Base-by-base conservation (phyloP, 371 early-diverging fungal species). In the Umbelopsis sp. region DNA sequence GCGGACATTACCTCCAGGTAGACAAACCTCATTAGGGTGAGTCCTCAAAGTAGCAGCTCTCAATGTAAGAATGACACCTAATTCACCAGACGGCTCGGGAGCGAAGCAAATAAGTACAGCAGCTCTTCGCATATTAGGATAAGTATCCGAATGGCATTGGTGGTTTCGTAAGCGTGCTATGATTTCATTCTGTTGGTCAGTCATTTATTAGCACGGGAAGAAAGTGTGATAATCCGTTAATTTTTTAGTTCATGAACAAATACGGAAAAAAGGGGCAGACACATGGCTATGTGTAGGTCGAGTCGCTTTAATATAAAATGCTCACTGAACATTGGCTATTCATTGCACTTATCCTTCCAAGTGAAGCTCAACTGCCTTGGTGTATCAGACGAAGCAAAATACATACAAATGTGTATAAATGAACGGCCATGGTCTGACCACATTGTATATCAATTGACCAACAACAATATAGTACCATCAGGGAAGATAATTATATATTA, bases 1-100 rank as follows among this genome's bases (percentile, higher is more conserved):
- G 18, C n/a, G 11, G 3, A 8, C 18, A 35, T 57, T 35, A 57
- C 57, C 57, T 57, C 57, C 57, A 29, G 57, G 57, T 35, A 57
- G 35, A 35, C 29, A 24, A 12, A 57, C 57, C 35, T 57, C 57
- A 29, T 57, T 57, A 5, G 57, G 57, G 32, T 57, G 57, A 57
- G 29, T 57, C 11, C 57, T 29, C 11, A 57, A 35, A 18, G 29
- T 57, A 11, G 57, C 37, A 1, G 57, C 22, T 18, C 57, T 29
- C 35, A 57, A 32, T 18, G 57, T 57, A 14, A 57, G 14, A 14
- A 57, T 1, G 29, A 57, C 57, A 29, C 35, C 29, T 2, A 57
- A 29, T 6, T 35, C 57, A 35, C 35, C 57, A 8, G 29, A 29
- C 18, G 57, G 35, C 18, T 16, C 35, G 3, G 57, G 57, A 57